These are phyloP conservation scores for Microdochium bolleyi DNA, from an alignment of 2,329 filamentous ascomycete species.

Conservation along the genomic window DNA sequence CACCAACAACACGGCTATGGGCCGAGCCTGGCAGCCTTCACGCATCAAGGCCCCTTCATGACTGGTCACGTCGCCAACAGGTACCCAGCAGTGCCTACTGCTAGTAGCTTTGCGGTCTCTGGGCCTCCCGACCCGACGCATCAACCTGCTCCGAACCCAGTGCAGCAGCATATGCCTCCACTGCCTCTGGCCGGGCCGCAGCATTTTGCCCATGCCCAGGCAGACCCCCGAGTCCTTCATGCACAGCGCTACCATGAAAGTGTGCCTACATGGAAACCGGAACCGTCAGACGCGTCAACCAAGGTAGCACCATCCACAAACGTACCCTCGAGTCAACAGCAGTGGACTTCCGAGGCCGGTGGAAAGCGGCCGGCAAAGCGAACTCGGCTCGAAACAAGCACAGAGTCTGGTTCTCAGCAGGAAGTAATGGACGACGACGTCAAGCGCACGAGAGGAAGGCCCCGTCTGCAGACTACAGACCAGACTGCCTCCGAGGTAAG, in stretches of 20 bases:
- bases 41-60: background rate
- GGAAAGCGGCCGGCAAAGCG: background rate
- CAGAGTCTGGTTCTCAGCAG: background rate
- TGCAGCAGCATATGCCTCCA: background rate
- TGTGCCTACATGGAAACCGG: background rate
- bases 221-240: background rate
- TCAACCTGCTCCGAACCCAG: no score
- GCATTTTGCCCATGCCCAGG: background rate
- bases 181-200: background rate
- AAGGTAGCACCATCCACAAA: background rate
- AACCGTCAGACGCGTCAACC: background rate
- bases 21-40: no score
- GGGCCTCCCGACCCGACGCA: no score
- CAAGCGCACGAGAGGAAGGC: background rate
- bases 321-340: background rate
- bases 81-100: no score
- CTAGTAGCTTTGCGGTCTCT: no score
- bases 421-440: background rate
- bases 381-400: background rate
- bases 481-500: constrained; percentile 2
- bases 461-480: constrained; percentile 1
- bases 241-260: background rate
- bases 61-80: background rate
- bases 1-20: no score
- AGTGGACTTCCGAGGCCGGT: background rate